Evolutionary conservation across 2,329 filamentous ascomycete genomes (phyloP).

Genomic region (Curvularia sp.): DNA sequence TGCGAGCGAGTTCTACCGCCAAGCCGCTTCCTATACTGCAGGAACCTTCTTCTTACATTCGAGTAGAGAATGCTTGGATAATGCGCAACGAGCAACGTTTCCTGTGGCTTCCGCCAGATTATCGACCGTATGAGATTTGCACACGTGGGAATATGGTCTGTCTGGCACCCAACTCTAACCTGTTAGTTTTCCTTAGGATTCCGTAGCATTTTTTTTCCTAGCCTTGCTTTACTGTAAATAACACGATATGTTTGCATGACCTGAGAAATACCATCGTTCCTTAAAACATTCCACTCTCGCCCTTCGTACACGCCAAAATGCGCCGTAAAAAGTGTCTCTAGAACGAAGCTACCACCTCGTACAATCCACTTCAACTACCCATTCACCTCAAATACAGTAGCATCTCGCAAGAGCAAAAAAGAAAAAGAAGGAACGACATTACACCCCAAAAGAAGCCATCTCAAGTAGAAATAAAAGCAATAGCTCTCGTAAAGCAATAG

Average conservation of each 20-base stretch:
- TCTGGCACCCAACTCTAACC: conserved; percentile 18
- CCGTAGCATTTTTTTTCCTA: not conserved
- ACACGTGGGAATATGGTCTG: conserved; percentile 14
- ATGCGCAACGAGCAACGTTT: conserved; percentile 14
- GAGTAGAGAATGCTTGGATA: conserved; percentile 19
- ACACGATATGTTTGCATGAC: not conserved
- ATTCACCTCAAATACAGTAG: no score
- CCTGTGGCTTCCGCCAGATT: conserved; percentile 23
- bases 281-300: no score
- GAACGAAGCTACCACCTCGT: no score
- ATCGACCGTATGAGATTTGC: conserved; percentile 10
- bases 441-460: no score
- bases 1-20: not conserved
- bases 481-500: no score
- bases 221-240: not conserved
- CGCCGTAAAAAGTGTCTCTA: no score
- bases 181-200: conserved; percentile 16
- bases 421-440: no score
- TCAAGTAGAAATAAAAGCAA: no score
- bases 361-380: no score
- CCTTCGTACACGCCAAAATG: no score
- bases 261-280: no score
- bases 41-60: not conserved
- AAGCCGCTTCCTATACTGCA: conserved; percentile 1
- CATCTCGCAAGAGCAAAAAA: no score